Percentiles rank a stretch among this genome's conserved stretches.
phyloP scores from a whole-genome alignment of 2,329 filamentous ascomycete species.

The Coniochaeta sp. region DNA sequence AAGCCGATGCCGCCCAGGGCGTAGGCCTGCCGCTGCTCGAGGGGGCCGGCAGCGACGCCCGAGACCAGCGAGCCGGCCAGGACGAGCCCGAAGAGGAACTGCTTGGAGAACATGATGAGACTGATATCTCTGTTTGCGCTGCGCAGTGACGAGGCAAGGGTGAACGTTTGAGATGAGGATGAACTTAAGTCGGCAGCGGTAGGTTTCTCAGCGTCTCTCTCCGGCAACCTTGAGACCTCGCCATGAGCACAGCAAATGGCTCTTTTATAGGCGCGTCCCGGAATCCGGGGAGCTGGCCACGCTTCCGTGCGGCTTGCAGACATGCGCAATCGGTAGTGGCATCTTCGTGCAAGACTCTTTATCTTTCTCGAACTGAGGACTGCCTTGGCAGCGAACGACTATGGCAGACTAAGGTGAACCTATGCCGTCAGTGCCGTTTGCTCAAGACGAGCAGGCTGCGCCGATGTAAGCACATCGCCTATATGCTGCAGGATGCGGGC shows the following conservation, averaged over 20 bases:
- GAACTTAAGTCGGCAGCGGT: background rate
- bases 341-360: background rate
- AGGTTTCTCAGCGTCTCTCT: background rate
- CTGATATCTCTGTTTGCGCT: background rate
- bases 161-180: background rate
- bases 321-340: background rate
- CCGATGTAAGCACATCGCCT: background rate
- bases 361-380: background rate
- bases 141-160: background rate
- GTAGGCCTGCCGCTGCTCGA: conserved; percentile 7
- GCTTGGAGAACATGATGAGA: background rate
- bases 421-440: background rate
- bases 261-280: background rate
- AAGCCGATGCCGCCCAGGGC: conserved; percentile 6
- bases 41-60: background rate
- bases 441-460: background rate
- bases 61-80: background rate
- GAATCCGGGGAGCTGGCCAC: background rate
- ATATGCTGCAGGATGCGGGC: background rate
- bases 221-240: background rate
- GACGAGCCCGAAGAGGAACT: background rate
- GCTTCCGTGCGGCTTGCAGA: background rate
- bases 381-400: background rate
- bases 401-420: background rate
- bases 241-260: background rate